Base-by-base conservation (phyloP, 83 land plant genomes). In the Thuja plicata region DNA sequence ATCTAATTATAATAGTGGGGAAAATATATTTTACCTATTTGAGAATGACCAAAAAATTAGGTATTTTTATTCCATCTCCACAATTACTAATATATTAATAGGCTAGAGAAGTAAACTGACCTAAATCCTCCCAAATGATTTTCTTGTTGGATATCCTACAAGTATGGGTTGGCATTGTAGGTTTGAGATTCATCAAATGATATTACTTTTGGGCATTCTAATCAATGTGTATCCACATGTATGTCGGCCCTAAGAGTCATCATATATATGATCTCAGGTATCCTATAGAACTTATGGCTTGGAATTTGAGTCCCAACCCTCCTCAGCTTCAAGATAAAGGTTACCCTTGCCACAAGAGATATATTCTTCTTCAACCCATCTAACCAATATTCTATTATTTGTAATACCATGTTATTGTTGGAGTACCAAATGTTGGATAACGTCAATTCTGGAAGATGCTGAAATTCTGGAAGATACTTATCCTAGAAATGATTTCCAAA, bases 1-100 rank as follows among this genome's bases (percentile, higher is more conserved):
- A 90, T 89, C 15, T 94, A 43, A n/a, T n/a, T n/a, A 90, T 91
- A 93, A 99, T 24, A 93, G 98, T 2, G 95, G 38, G 96, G 97
- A 84, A 91, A 94, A 43, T 94, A 1, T 95, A n/a, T 94, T 95
- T 87, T 93, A 94, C 45, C 88, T 73, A 93, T 73, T 87, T 55
- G 89, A 87, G 52, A 41, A 82, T 43, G 17, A 82, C 50, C 48
- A 82, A 12, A 1, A 82, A 21, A 45, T 27, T 41, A 24, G 30
- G 84, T 82, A 82, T 4, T 41, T 45, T 45, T 32, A 52, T 82
- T 82, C 32, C 30, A 27, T 82, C 46, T 10, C 27, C 30, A n/a
- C 27, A 82, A 45, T 8, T 82, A 0, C 84, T 27, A 43, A 17
- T 19, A 8, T 82, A 45, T 10, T 5, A 82, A 45, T 2, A 43